phyloP scores from a whole-genome alignment of 78 protist genomes.

The Polysphondylium violaceum region DNA sequence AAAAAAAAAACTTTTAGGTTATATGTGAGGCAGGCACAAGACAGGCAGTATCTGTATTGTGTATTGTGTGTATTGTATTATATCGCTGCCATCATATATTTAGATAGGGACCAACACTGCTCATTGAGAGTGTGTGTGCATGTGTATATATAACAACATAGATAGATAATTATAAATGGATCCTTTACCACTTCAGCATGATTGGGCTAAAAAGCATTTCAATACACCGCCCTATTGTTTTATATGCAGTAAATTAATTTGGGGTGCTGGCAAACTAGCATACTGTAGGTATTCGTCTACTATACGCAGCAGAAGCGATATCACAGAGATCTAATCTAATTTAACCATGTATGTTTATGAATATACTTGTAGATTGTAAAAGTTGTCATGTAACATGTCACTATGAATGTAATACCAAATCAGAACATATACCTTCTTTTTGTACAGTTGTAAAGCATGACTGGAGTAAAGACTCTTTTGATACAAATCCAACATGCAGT shows the following conservation, averaged over 20 bases:
- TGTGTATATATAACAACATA: too few species aligned
- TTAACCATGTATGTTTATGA: neutral
- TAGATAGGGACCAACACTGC: too few species aligned
- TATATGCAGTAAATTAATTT: slow-evolving; percentile 35
- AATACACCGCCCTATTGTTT: slow-evolving; percentile 47
- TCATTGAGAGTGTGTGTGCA: too few species aligned
- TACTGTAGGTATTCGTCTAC: slow-evolving; percentile 6
- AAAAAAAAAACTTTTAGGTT: too few species aligned
- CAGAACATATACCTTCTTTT: neutral
- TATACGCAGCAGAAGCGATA: neutral
- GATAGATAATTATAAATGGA: too few species aligned
- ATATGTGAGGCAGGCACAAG: too few species aligned
- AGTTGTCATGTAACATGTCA: slow-evolving; percentile 41
- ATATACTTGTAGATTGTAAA: slow-evolving; percentile 14
- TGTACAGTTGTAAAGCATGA: slow-evolving; percentile 56
- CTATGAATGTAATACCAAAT: slow-evolving; percentile 33
- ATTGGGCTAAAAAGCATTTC: slow-evolving; percentile 57
- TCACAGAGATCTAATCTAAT: neutral
- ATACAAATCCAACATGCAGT: slow-evolving; percentile 10
- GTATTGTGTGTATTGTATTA: too few species aligned
- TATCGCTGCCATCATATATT: too few species aligned
- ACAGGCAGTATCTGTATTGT: too few species aligned
- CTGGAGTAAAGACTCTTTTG: slow-evolving; percentile 58
- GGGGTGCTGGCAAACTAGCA: slow-evolving; percentile 51
- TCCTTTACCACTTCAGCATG: slow-evolving; percentile 5